Evolutionary conservation across 2,329 filamentous ascomycete genomes (phyloP), one percentile per base, ranked within the genome.

Genomic region (Alternaria arborescens): DNA sequence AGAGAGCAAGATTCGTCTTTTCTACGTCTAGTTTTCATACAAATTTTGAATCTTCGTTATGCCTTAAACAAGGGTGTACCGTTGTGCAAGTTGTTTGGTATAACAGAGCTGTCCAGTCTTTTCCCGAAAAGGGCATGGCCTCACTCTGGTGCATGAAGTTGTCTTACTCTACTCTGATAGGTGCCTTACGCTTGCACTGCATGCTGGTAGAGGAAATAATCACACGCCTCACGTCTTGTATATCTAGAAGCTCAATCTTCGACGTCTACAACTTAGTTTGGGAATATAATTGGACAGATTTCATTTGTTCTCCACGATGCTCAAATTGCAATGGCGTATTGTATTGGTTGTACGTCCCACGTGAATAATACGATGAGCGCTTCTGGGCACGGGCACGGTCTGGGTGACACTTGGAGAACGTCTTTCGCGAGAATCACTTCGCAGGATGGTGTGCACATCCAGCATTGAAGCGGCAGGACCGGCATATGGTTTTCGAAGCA

Each of bases 401-500:
- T 36, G 1, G 18, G 3, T 48, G 14, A 34, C 3, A 50, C 32
- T 8, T 3, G 46, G 5, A 4, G 10, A 36, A 50, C 5, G 20
- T 26, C 20, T 18, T 24, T 26, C 32, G 4, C 5, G 3, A 16
- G 14, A 50, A 22, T 36, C 46, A 34, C 22, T 16, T 26, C 46
- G 22, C 32, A 1, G 4, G 36, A n/a, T 2, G 36, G 5, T 3
- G 6, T 40, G 20, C n/a, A 36, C 20, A 53, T 24, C 38, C 54
- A 18, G 28, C 40, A 22, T 14, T 50, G 26, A 24, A 28, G 43
- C 34, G 26, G 20, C 22, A 42, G 40, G 40, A 16, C 24, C 52
- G 14, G 47, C 16, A 16, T 10, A 52, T 55, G 57, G 53, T 56
- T 60, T 56, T 60, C 57, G 57, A 60, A 60, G 57, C 52, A 44